Evolutionary conservation across 2,329 filamentous ascomycete genomes (phyloP).

Genomic region (Microdochium nivale): DNA sequence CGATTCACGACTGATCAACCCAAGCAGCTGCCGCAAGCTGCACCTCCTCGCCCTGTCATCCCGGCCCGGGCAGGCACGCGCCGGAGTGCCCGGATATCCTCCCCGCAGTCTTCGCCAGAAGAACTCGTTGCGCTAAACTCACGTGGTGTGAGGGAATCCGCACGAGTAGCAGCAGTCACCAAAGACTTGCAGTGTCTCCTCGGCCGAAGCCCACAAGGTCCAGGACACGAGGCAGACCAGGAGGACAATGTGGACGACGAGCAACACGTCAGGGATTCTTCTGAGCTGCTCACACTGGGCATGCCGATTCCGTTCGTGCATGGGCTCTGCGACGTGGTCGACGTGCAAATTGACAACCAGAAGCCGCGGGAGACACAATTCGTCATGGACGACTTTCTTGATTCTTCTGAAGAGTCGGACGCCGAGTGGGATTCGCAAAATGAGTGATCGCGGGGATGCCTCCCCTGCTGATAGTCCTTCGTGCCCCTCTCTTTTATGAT

Average conservation of each 20-base stretch:
- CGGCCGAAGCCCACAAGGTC: slow-evolving; percentile 7
- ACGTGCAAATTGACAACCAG: slow-evolving; percentile 68
- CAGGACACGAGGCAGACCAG: slow-evolving; percentile 20
- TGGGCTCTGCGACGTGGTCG: slow-evolving; percentile 61
- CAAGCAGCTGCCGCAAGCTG: background rate
- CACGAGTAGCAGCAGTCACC: slow-evolving; percentile 7
- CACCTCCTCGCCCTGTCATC: background rate
- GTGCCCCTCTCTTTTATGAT: too few species aligned
- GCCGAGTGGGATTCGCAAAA: slow-evolving; percentile 50
- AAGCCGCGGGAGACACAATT: slow-evolving; percentile 61
- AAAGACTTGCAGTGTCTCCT: slow-evolving; percentile 11
- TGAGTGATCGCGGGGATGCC: slow-evolving; percentile 14
- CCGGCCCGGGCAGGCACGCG: background rate
- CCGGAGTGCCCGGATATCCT: background rate
- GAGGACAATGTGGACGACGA: slow-evolving; percentile 23
- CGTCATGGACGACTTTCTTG: slow-evolving; percentile 63
- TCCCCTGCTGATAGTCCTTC: too few species aligned
- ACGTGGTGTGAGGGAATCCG: slow-evolving; percentile 5
- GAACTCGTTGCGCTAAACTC: background rate
- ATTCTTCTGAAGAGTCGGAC: slow-evolving; percentile 45
- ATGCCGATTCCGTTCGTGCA: slow-evolving; percentile 37
- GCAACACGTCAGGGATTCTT: slow-evolving; percentile 6
- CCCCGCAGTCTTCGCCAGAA: background rate
- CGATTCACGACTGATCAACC: slow-evolving; percentile 26
- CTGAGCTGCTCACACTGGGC: slow-evolving; percentile 3